Evolutionary conservation across 257 asterid genomes (phyloP).

Genomic region (Lycium barbarum): DNA sequence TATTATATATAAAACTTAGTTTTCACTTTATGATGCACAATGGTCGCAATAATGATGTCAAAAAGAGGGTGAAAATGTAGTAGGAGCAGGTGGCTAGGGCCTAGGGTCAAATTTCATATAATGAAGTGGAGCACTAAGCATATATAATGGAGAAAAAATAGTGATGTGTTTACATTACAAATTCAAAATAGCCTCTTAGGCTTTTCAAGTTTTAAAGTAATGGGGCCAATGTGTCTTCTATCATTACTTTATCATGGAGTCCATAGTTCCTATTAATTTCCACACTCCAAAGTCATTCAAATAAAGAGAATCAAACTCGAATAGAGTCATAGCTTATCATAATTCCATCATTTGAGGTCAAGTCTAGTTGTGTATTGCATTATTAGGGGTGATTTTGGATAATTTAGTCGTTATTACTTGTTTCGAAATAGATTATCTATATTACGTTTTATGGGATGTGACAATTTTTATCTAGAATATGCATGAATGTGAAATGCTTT

Average conservation of each 20-base stretch:
- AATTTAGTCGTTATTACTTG: neutral
- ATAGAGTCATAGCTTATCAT: constrained; percentile 10
- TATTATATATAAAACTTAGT: neutral
- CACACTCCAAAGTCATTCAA: constrained; percentile 4
- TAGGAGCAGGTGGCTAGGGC: constrained; percentile 1
- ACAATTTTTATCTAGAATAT: too few species aligned
- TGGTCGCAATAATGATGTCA: constrained; percentile 20
- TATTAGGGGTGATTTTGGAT: neutral
- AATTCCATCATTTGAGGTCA: constrained; percentile 5
- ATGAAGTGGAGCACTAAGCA: constrained; percentile 27
- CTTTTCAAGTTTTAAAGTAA: neutral
- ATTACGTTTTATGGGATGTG: too few species aligned
- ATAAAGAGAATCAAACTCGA: neutral
- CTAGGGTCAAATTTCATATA: constrained; percentile 25
- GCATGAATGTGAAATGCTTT: neutral
- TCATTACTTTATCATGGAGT: constrained; percentile 28
- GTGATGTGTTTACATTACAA: constrained; percentile 21
- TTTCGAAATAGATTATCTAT: neutral
- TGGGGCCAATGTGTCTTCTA: constrained; percentile 5
- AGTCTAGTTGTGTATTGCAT: neutral
- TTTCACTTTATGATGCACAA: constrained; percentile 17
- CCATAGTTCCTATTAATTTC: constrained; percentile 24
- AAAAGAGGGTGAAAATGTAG: neutral
- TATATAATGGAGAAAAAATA: neutral
- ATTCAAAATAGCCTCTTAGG: constrained; percentile 26